Percentiles rank a stretch among this genome's conserved stretches.
These are phyloP conservation scores for Geum urbanum DNA, from an alignment of 306 rosid genomes.

Conservation along the genomic window DNA sequence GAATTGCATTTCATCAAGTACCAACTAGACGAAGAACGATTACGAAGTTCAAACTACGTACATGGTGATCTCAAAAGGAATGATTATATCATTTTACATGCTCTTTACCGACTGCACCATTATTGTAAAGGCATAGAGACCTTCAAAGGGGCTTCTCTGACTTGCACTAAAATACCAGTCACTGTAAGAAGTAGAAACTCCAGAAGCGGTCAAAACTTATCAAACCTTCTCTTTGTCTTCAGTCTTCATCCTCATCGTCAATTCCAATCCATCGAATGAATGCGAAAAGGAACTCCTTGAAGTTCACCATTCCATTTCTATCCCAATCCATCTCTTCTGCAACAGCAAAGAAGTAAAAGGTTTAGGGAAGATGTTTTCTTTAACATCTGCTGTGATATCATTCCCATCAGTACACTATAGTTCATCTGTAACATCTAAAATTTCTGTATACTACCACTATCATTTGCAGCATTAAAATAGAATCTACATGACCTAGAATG, in stretches of 20 bases:
- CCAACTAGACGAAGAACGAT: not conserved
- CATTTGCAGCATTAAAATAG: not conserved
- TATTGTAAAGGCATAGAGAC: constrained; percentile 10
- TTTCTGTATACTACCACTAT: not conserved
- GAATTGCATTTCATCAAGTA: not conserved
- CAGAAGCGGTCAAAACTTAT: not conserved
- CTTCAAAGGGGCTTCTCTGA: not conserved
- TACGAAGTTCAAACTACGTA: not conserved
- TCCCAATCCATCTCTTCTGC: constrained; percentile 99
- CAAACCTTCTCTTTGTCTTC: constrained; percentile 18
- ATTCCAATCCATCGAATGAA: constrained; percentile 92
- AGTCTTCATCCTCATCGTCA: constrained; percentile 65
- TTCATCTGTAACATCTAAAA: not conserved
- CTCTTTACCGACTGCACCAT: not conserved
- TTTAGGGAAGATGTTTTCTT: not conserved
- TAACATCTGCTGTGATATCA: not conserved
- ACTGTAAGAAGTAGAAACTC: not conserved
- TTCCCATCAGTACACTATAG: not conserved
- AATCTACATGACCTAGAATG: not conserved
- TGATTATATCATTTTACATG: constrained; percentile 1
- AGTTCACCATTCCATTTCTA: constrained; percentile 95
- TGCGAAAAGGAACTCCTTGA: constrained; percentile 91
- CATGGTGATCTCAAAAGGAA: constrained; percentile 8
- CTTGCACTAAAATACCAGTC: not conserved
- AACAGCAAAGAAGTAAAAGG: constrained; percentile 18